Evolutionary conservation across 106 monocot genomes (phyloP).

Genomic region (Triglochin maritima): DNA sequence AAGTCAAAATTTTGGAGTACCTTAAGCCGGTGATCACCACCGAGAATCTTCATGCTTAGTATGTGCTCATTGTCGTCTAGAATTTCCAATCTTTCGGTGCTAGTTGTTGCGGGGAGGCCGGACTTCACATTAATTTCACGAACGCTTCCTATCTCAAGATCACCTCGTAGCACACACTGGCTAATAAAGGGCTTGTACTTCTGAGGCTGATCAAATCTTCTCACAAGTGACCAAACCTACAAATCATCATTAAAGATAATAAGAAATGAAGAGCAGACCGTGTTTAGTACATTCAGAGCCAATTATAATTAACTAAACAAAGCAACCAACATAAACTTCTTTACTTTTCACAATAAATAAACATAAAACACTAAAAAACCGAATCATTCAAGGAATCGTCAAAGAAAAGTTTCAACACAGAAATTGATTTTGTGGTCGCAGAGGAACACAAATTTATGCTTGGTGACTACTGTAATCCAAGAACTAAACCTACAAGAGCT

Average conservation of each 20-base stretch:
- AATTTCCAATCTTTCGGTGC: constrained; percentile 68
- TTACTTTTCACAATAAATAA: too few species aligned
- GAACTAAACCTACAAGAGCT: too few species aligned
- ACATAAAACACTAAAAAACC: too few species aligned
- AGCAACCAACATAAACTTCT: too few species aligned
- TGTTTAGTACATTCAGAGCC: too few species aligned
- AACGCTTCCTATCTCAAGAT: constrained; percentile 72
- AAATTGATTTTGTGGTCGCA: too few species aligned
- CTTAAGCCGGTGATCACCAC: constrained; percentile 88
- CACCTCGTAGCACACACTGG: constrained; percentile 57
- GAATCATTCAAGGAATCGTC: too few species aligned
- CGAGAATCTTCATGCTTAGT: constrained; percentile 70
- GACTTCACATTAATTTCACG: constrained; percentile 85
- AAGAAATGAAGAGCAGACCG: too few species aligned
- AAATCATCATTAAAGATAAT: background rate
- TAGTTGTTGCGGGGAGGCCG: constrained; percentile 85
- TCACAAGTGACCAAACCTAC: constrained; percentile 87
- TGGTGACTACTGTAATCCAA: too few species aligned
- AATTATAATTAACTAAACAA: too few species aligned
- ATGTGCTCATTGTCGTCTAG: constrained; percentile 74
- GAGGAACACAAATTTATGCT: too few species aligned
- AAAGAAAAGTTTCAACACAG: too few species aligned
- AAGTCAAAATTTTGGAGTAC: constrained; percentile 9
- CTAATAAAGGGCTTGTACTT: constrained; percentile 86
- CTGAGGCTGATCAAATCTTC: constrained; percentile 86